Conservation (phyloP, 1,139 yeast genomes). For the Hemisphaericaspora xylanilytica region DNA sequence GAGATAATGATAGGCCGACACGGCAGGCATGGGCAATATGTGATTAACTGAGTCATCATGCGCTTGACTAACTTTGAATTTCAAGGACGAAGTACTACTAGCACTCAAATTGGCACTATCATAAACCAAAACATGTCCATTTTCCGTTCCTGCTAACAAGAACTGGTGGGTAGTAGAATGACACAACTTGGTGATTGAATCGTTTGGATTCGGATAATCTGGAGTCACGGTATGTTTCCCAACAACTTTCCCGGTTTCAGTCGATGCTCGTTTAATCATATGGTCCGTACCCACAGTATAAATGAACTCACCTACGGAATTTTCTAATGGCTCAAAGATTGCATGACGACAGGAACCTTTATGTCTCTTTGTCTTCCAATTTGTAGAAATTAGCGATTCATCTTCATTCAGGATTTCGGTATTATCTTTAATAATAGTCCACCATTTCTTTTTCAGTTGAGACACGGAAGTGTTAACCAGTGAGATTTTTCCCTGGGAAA, state of each 20-base stretch:
- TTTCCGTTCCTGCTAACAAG: slow-evolving; percentile 76
- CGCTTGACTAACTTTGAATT: slow-evolving; percentile 45
- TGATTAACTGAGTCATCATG: slow-evolving; percentile 80
- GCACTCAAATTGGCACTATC: slow-evolving; percentile 52
- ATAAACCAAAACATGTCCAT: slow-evolving; percentile 61
- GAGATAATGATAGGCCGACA: slow-evolving; percentile 77
- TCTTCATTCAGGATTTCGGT: slow-evolving; percentile 26
- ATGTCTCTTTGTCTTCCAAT: slow-evolving; percentile 89
- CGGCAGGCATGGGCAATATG: slow-evolving; percentile 62
- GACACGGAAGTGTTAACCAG: slow-evolving; percentile 33
- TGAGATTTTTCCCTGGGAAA: slow-evolving; percentile 27
- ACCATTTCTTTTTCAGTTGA: slow-evolving; percentile 44
- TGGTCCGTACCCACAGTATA: slow-evolving; percentile 80
- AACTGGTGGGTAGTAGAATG: slow-evolving; percentile 64
- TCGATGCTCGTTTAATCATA: slow-evolving; percentile 69
- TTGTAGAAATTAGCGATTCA: slow-evolving; percentile 23
- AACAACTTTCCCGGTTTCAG: slow-evolving; percentile 74
- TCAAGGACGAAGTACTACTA: slow-evolving; percentile 21
- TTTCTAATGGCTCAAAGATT: slow-evolving; percentile 54
- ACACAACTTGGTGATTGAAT: slow-evolving; percentile 57
- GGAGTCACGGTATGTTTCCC: slow-evolving; percentile 43
- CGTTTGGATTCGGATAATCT: slow-evolving; percentile 28
- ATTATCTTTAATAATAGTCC: slow-evolving; percentile 45
- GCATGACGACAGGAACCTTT: slow-evolving; percentile 83
- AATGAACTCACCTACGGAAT: slow-evolving; percentile 49